Percentiles rank a stretch among this genome's conserved stretches.
These are phyloP conservation scores for Hypoxylon lienhwacheense DNA, from an alignment of 495 filamentous ascomycete species.

Conservation along the genomic window DNA sequence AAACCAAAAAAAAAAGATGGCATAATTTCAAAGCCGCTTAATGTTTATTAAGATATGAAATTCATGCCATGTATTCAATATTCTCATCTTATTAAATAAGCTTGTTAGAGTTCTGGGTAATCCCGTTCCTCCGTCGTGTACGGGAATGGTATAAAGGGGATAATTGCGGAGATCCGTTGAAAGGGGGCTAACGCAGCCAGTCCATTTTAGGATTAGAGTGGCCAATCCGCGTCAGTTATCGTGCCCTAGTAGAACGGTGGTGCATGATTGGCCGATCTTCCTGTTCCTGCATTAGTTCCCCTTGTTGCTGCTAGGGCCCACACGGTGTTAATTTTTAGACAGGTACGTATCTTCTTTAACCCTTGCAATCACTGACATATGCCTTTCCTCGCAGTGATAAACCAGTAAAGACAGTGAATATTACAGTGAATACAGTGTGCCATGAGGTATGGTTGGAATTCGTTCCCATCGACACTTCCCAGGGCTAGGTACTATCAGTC, in stretches of 20 bases:
- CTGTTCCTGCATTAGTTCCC: conserved; percentile 40
- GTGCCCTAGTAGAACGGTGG: conserved; percentile 5
- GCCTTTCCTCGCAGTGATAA: conserved; percentile 14
- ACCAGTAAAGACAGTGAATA: too few species aligned
- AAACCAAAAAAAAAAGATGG: too few species aligned
- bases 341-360: neutral
- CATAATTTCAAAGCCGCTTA: too few species aligned
- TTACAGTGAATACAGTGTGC: conserved; percentile 26
- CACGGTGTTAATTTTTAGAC: conserved; percentile 12
- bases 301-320: conserved; percentile 15
- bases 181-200: conserved; percentile 19
- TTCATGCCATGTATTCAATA: too few species aligned
- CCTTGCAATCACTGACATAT: conserved; percentile 12
- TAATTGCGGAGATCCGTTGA: neutral
- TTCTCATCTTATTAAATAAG: too few species aligned
- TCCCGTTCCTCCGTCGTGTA: too few species aligned
- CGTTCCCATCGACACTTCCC: conserved; percentile 8
- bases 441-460: conserved; percentile 23
- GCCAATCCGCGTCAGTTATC: conserved; percentile 25
- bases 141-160: too few species aligned
- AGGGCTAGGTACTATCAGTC: conserved; percentile 17
- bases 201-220: conserved; percentile 15
- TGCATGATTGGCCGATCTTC: conserved; percentile 20
- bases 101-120: too few species aligned
- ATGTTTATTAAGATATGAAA: too few species aligned